Evolutionary conservation across 2,329 filamentous ascomycete genomes (phyloP).

Genomic region (Penicillium polonicum): DNA sequence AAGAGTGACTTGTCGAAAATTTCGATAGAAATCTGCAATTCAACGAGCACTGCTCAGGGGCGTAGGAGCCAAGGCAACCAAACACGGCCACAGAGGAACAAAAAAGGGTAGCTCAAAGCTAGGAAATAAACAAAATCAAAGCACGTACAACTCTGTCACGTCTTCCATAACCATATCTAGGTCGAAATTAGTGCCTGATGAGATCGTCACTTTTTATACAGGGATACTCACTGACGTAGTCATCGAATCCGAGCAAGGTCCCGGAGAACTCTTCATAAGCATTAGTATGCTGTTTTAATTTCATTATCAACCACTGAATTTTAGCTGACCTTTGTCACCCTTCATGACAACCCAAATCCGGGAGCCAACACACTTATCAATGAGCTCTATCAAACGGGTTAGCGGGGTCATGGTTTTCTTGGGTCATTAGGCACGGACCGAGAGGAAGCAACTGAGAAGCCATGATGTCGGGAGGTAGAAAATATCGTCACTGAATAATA

Average conservation of each 20-base stretch:
- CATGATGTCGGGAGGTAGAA: conserved; percentile 48
- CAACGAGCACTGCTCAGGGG: not conserved
- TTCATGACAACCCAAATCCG: conserved; percentile 99
- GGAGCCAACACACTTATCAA: conserved; percentile 97
- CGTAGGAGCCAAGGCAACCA: not conserved
- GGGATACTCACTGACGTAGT: conserved; percentile 91
- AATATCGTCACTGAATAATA: too few species aligned
- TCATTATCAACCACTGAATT: not conserved
- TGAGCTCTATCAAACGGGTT: conserved; percentile 67
- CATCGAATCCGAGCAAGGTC: conserved; percentile 91
- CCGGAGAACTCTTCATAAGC: conserved; percentile 78
- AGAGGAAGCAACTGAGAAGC: conserved; percentile 72
- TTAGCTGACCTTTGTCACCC: conserved; percentile 79
- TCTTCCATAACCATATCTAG: conserved; percentile 97
- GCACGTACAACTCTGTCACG: conserved; percentile 85
- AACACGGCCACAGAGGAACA: not conserved
- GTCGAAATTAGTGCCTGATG: conserved; percentile 8
- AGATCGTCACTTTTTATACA: conserved; percentile 8
- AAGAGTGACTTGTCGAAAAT: not conserved
- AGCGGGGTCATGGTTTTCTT: conserved; percentile 19
- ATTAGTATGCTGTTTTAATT: conserved; percentile 13
- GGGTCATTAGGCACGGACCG: conserved; percentile 48
- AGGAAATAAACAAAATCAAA: not conserved
- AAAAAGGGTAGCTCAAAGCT: not conserved
- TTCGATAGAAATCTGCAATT: not conserved